phyloP scores from a whole-genome alignment of 176 grass and related monocot species.

The Ensete glaucum region DNA sequence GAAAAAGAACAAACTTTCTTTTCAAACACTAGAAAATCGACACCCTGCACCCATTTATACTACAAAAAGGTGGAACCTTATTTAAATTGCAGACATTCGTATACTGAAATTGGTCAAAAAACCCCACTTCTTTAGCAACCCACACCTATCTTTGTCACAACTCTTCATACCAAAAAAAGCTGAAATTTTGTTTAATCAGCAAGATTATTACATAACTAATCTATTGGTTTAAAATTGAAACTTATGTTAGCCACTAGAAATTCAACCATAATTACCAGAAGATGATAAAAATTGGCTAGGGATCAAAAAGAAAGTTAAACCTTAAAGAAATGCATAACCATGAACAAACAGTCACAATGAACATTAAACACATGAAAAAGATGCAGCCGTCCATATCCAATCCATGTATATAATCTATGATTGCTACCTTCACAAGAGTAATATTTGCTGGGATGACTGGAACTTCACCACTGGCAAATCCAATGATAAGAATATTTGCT shows the following conservation, averaged over 20 bases:
- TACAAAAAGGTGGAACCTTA: background rate
- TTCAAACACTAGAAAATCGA: background rate
- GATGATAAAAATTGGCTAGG: background rate
- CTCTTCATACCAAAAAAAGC: background rate
- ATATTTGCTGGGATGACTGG: conserved; percentile 72
- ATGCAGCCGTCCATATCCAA: background rate
- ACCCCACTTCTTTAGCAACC: background rate
- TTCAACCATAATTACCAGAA: background rate
- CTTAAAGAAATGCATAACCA: background rate
- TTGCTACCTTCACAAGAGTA: conserved; percentile 77
- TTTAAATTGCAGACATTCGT: background rate
- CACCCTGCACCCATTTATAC: background rate
- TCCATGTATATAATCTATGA: background rate
- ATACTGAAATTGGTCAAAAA: background rate
- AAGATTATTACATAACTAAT: background rate
- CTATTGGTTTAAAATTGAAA: background rate
- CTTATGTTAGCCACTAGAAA: background rate
- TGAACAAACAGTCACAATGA: background rate
- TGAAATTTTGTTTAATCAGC: background rate
- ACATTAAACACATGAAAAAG: background rate
- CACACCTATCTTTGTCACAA: background rate
- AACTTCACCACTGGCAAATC: conserved; percentile 94
- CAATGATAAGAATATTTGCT: conserved; percentile 87
- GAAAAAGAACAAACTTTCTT: background rate
- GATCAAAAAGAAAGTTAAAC: background rate